Evolutionary conservation across 1,284 basidiomycete species (phyloP), one percentile per base, ranked within the genome.

Genomic region (Sanghuangporus weigelae): DNA sequence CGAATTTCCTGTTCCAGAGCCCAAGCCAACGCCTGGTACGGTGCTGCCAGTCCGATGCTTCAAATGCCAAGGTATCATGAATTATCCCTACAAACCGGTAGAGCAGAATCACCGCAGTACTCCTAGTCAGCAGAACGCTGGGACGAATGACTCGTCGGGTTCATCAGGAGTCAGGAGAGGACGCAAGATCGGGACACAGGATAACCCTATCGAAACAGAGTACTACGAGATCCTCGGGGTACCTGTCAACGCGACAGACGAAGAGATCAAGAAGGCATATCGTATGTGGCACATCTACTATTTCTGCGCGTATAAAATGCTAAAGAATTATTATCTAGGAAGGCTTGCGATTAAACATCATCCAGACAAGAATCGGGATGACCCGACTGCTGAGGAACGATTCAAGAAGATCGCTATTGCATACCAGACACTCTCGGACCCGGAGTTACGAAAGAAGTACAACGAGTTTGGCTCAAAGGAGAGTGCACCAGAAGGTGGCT

Each of bases 191-290:
- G 93, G 93, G 0, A 90, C 92, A 3, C 93, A 97, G 76, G 92
- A 94, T 68, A 84, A 87, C 67, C 95, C 95, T 1, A 78, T 97
- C 50, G 95, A 96, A 73, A 93, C 90, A 19, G 89, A 84, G 14
- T 96, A 95, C 75, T 96, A 96, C 71, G 93, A 95, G 71, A 80
- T 92, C 36, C 80, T 96, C 2, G 91, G 90, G 5, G 81, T 96
- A 0, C 76, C 87, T 0, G 80, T 92, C 12, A 82, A 84, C 63
- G 93, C 93, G 4, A 89, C 89, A 14, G 81, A 84, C 1, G 92
- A 93, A 12, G 93, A 96, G 64, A 86, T 99, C 73, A 98, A 98
- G 81, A 97, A 95, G 76, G 93, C 96, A 2, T 99, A 99, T 77
- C 85, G 90, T 89, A 71, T 67, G 88, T 77, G 21, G 63, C 48